These are phyloP conservation scores for Cryptosporidium bovis DNA, from an alignment of 169 alveolate species.

Conservation along the genomic window DNA sequence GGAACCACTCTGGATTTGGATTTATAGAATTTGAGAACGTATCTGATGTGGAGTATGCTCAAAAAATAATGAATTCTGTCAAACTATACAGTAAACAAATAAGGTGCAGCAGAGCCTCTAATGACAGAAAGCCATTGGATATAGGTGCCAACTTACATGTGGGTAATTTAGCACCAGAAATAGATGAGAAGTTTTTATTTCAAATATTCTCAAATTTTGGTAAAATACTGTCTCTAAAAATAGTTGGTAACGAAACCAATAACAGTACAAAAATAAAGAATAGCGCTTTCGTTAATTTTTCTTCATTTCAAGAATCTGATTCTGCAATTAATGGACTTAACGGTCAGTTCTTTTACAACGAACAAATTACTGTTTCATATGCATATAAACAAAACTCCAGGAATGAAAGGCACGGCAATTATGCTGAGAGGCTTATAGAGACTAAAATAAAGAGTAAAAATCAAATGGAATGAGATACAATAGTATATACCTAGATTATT, in stretches of 20 bases:
- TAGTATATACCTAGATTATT: too few relatives aligned
- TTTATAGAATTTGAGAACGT: slow-evolving; percentile 97
- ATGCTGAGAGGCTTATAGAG: slow-evolving; percentile 85
- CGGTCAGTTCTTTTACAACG: slow-evolving; percentile 94
- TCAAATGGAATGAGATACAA: not conserved
- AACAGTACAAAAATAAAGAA: slow-evolving; percentile 90
- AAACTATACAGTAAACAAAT: slow-evolving; percentile 96
- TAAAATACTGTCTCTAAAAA: slow-evolving; percentile 84
- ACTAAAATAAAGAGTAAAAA: slow-evolving; percentile 18
- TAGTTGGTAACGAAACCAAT: slow-evolving; percentile 90
- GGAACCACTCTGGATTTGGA: slow-evolving; percentile 91
- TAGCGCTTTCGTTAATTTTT: slow-evolving; percentile 97
- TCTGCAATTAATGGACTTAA: slow-evolving; percentile 97
- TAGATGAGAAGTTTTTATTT: slow-evolving; percentile 95
- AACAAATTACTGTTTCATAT: slow-evolving; percentile 96
- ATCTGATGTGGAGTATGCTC: slow-evolving; percentile 98
- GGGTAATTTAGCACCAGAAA: slow-evolving; percentile 97
- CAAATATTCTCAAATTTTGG: slow-evolving; percentile 98
- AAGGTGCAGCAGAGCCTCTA: slow-evolving; percentile 96
- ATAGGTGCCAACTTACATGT: slow-evolving; percentile 98
- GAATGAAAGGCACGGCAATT: slow-evolving; percentile 88
- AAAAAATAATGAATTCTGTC: slow-evolving; percentile 95
- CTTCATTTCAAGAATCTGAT: slow-evolving; percentile 98
- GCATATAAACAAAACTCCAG: slow-evolving; percentile 97
- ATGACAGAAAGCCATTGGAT: slow-evolving; percentile 95